Evolutionary conservation across 805 yeast species (phyloP).

Genomic region (Ogataea naganishii): DNA sequence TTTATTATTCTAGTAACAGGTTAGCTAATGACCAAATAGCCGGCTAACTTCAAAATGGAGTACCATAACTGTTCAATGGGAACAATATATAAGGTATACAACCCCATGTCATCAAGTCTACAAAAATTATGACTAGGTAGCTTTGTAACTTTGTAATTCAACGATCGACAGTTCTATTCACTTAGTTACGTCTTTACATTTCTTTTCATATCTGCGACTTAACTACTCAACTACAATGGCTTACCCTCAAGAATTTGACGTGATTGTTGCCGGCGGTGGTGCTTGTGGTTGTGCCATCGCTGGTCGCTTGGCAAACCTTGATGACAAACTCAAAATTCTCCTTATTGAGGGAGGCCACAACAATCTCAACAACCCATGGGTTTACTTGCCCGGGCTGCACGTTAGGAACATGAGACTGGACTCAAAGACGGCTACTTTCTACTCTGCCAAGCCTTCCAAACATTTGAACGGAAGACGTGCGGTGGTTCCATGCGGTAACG

Average conservation of each 20-base stretch:
- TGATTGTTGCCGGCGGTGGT: conserved; percentile 21
- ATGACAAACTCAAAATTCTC: conserved; percentile 15
- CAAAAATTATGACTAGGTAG: too few species aligned
- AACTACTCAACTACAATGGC: too few species aligned
- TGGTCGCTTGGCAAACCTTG: conserved; percentile 21
- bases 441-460: conserved; percentile 18
- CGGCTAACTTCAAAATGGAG: too few species aligned
- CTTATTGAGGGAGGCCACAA: conserved; percentile 22
- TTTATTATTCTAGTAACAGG: too few species aligned
- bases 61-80: too few species aligned
- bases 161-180: too few species aligned
- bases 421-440: conserved; percentile 21
- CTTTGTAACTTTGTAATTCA: too few species aligned
- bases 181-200: too few species aligned
- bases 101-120: too few species aligned
- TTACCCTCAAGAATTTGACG: conserved; percentile 21
- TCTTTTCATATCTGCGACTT: too few species aligned
- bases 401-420: conserved; percentile 23
- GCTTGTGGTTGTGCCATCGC: conserved; percentile 20
- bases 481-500: conserved; percentile 21
- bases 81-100: too few species aligned
- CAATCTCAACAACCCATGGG: conserved; percentile 23
- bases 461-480: conserved; percentile 21
- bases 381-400: conserved; percentile 20
- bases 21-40: too few species aligned